A percentile compares a stretch with the other conserved stretches of the same genome.
Conservation (phyloP, 768 basidiomycete genomes). For the Mycena indigotica region DNA sequence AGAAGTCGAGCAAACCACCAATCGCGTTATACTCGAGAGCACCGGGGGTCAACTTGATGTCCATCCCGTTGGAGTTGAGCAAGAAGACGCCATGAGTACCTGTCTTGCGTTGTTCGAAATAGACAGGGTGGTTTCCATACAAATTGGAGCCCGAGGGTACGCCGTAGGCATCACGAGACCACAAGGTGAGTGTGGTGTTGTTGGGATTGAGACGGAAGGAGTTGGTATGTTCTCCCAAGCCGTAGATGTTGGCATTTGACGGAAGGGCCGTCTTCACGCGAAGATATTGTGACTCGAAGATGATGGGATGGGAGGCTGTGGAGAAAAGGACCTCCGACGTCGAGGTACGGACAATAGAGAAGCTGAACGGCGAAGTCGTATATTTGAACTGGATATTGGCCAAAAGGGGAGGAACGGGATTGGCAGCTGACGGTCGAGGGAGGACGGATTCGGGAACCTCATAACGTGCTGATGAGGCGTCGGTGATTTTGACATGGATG, state of each 20-base stretch:
- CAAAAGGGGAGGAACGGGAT: constrained; percentile 28
- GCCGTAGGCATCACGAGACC: constrained; percentile 68
- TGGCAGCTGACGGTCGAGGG: constrained; percentile 48
- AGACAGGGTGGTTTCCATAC: constrained; percentile 75
- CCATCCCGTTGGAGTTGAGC: constrained; percentile 75
- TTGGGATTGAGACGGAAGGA: constrained; percentile 57
- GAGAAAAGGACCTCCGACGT: constrained; percentile 62
- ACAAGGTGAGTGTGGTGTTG: constrained; percentile 54
- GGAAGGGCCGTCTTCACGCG: constrained; percentile 69
- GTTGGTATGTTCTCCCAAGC: constrained; percentile 75
- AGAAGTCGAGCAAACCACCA: constrained; percentile 77
- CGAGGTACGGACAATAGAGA: constrained; percentile 52
- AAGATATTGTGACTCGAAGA: constrained; percentile 79
- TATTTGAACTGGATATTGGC: constrained; percentile 62
- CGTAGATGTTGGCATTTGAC: constrained; percentile 67
- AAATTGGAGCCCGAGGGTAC: constrained; percentile 61
- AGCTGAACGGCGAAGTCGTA: constrained; percentile 60
- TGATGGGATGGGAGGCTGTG: constrained; percentile 59
- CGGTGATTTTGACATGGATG: constrained; percentile 66
- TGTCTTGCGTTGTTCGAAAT: constrained; percentile 66
- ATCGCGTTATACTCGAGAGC: constrained; percentile 75
- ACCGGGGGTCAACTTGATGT: constrained; percentile 62
- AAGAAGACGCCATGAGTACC: constrained; percentile 74
- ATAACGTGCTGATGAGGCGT: constrained; percentile 51
- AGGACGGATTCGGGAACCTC: constrained; percentile 67